These are phyloP conservation scores for Oehlia diaphana DNA, from an alignment of 192 early-diverging fungal species.

Conservation along the genomic window DNA sequence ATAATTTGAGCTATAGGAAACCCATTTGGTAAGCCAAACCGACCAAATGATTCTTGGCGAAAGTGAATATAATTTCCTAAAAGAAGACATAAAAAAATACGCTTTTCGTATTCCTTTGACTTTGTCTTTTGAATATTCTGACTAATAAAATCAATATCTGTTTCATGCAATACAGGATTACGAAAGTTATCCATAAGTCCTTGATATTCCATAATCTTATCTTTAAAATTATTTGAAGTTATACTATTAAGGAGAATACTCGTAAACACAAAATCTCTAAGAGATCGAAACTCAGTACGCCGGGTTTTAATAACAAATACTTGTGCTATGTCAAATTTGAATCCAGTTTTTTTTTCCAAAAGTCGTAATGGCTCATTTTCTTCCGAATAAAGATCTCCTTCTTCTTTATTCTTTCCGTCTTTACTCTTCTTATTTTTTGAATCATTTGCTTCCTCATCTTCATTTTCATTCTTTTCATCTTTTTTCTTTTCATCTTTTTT, in stretches of 20 bases:
- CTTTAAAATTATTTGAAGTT: not conserved
- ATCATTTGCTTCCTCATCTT: not conserved
- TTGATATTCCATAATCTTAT: conserved; percentile 1
- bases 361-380: not conserved
- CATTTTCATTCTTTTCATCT: not conserved
- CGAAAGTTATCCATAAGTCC: not conserved
- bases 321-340: not conserved
- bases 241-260: not conserved
- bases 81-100: conserved; percentile 6
- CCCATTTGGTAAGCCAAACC: not conserved
- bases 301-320: not conserved
- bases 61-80: not conserved
- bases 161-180: no score
- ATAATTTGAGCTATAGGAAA: not conserved
- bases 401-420: not conserved
- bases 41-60: not conserved
- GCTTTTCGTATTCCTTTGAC: conserved; percentile 2
- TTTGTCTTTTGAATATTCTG: not conserved
- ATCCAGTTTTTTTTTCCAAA: not conserved
- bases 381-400: not conserved
- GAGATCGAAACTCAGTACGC: not conserved
- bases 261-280: not conserved
- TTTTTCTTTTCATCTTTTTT: no score
- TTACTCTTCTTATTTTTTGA: not conserved
- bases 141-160: not conserved